phyloP scores from a whole-genome alignment of 2,329 filamentous ascomycete genomes.

The Chaetomium sp. region DNA sequence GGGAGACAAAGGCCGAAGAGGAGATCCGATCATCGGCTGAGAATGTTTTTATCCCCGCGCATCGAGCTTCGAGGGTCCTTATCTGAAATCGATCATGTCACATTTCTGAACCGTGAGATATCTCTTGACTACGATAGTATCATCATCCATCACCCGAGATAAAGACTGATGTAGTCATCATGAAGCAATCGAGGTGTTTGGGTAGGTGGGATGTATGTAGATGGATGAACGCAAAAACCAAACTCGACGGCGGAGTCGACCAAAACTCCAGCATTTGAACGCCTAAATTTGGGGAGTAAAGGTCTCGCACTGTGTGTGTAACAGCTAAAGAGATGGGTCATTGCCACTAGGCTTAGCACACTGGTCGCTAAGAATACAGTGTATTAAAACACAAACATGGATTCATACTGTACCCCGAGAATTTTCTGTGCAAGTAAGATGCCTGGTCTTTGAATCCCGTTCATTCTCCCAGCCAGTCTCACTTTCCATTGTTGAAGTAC shows the following conservation, averaged over 20 bases:
- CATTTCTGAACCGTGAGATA: not conserved
- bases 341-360: too few relatives aligned
- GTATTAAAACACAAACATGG: not conserved
- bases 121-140: not conserved
- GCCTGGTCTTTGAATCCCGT: not conserved
- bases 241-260: too few relatives aligned
- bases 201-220: too few relatives aligned
- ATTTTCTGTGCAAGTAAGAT: constrained; percentile 17
- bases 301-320: not conserved
- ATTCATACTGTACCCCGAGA: constrained; percentile 10
- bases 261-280: not conserved
- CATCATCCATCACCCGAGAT: not conserved
- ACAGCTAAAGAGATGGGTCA: not conserved
- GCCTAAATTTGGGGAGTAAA: not conserved
- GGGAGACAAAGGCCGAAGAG: not conserved
- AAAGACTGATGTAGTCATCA: too few relatives aligned
- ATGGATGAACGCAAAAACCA: too few relatives aligned
- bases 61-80: not conserved
- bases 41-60: not conserved
- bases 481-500: not conserved
- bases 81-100: constrained; percentile 15
- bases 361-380: constrained; percentile 3
- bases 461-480: not conserved
- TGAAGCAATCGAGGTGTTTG: too few relatives aligned
- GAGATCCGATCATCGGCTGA: not conserved